Evolutionary conservation across 1,139 yeast species (phyloP), one percentile per base, ranked within the genome.

Genomic region (Geotrichum aggregatum): DNA sequence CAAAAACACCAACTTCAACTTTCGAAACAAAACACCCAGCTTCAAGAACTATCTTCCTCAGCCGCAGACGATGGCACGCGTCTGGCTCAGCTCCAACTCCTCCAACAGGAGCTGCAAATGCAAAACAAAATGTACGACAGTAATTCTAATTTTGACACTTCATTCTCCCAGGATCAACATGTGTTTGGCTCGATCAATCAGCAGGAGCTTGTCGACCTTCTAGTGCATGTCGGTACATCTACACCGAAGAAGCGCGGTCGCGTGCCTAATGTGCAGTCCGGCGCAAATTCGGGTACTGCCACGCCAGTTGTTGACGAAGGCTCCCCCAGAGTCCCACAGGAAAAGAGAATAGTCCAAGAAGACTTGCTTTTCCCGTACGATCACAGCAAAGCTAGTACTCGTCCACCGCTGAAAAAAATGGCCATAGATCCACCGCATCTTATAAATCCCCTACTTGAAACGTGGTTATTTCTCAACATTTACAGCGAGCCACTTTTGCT

Each of bases 381-480:
- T n/a, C 56, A 53, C 16, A 42, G 46, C 19, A 30, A 47, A 4
- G 31, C 53, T 5, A 14, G 51, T n/a, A 26, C 48, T 13, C 49
- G 52, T 8, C 58, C 58, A 2, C 28, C 24, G 2, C 49, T 49
- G 14, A 46, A 52, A 19, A 7, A 47, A 36, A 41, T 46, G 41
- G 44, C 45, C 18, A 39, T 54, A n/a, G 48, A 41, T 44, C 44
- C 51, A 5, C 42, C 55, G 61, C 56, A 51, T 30, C 49, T 59
- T 3, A 56, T 64, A 5, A 66, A 69, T 24, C 51, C 59, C 4
- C 52, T 70, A 28, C 59, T 87, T 35, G 91, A 85, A 64, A 69
- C 78, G 3, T 87, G 95, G 95, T 72, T 80, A 5, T 87, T 87
- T 60, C 68, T 87, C 45, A 87, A 87, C 63, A 78, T 86, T 50